Evolutionary conservation across 768 basidiomycete species (phyloP).

Genomic region (Pleurotus pulmonarius): DNA sequence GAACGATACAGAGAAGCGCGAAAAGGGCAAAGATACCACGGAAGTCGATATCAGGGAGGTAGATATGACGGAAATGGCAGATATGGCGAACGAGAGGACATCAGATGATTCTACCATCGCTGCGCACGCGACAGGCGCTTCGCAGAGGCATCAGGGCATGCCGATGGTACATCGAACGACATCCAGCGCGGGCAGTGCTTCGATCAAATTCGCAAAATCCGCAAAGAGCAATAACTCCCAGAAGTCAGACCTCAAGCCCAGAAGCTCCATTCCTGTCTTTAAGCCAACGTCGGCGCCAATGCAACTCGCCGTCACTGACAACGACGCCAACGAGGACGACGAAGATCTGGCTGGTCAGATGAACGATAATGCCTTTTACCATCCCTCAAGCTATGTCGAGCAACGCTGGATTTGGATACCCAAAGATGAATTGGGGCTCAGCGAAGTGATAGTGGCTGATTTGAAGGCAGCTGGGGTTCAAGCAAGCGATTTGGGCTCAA

Average conservation of each 20-base stretch:
- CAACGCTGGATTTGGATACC: conserved; percentile 48
- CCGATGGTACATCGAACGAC: too few relatives aligned
- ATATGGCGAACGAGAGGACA: conserved; percentile 10
- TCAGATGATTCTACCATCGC: conserved; percentile 3
- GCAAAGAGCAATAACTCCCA: conserved; percentile 16
- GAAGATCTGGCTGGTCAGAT: conserved; percentile 19
- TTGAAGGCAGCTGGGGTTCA: conserved; percentile 33
- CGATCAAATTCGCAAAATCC: conserved; percentile 14
- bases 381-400: conserved; percentile 42
- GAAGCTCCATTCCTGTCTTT: conserved; percentile 15
- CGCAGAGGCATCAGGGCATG: conserved; percentile 2
- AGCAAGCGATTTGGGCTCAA: conserved; percentile 41
- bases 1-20: not conserved
- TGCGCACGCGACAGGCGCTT: conserved; percentile 3
- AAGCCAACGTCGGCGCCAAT: conserved; percentile 26
- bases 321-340: conserved; percentile 28
- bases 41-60: conserved; percentile 12
- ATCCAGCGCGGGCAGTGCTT: not conserved
- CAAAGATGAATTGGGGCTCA: conserved; percentile 37
- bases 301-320: conserved; percentile 17
- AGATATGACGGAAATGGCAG: conserved; percentile 14
- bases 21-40: conserved; percentile 11
- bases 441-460: conserved; percentile 31
- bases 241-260: conserved; percentile 5
- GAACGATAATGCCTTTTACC: conserved; percentile 43